Evolutionary conservation across 768 basidiomycete genomes (phyloP), one percentile per base, ranked within the genome.

Genomic region (Peribolospora kevripleyi): DNA sequence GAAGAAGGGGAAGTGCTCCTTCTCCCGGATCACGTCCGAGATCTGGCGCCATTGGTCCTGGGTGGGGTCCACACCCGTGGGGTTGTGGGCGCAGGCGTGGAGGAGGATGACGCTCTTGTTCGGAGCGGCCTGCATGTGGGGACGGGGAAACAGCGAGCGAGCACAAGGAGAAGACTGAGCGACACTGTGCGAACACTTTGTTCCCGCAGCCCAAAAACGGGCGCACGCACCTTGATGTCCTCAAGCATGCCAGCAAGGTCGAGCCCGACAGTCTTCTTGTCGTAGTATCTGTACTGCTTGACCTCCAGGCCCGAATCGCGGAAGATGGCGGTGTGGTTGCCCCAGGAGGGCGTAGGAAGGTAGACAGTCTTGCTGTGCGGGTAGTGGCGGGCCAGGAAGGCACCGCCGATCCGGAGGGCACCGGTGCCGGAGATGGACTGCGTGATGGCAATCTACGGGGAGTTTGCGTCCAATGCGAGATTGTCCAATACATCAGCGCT

Each of bases 381-480:
- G 69, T 91, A 93, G 70, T 83, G 88, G 57, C 73, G 73, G 58
- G 79, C 78, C 60, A 95, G 69, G 73, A 93, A 93, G 53, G 87
- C 69, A 3, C 80, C 88, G 37, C 79, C 90, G 50, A 91, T 75
- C 68, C 91, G 88, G 71, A 91, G 90, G 51, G 90, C 90, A 51
- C 90, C 90, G 2, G 90, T 97, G 38, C 90, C 90, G 10, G 86
- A 91, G 60, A 93, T 83, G 10, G 90, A 90, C 70, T 97, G 90
- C 50, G 82, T 82, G 65, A 67, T 68, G 41, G 59, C 56, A 10
- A 61, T 60, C 80, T 68, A 55, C 5, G 14, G 43, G 5, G 37
- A 10, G 38, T 3, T 9, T 4, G 25, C 4, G 5, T 9, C 46
- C 46, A 4, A 4, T 25, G 5, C 46, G 46, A 4, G 3, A 13